Base-by-base conservation (phyloP, 345 rosid species). In the Dimocarpus longan region DNA sequence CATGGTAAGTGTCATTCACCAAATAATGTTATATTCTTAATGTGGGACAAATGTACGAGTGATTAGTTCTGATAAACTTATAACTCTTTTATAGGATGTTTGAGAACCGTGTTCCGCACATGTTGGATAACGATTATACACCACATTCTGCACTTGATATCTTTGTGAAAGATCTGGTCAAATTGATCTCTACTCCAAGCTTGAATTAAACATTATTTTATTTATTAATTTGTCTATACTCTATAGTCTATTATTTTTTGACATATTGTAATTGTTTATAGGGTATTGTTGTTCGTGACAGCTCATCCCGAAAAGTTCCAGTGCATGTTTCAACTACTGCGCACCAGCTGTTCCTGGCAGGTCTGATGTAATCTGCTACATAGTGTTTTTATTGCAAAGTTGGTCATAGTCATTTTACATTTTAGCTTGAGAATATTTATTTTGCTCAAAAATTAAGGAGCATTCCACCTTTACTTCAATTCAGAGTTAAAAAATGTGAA, bases 31-130 rank as follows among this genome's bases (percentile, higher is more conserved):
- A 32, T 71, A 43, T 40, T 65, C 9, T 13, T 40, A 37, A 24
- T 43, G 37, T 56, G 43, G 15, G 50, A 5, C 21, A 79, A 69
- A n/a, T 75, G 40, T 8, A 40, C 52, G 10, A 69, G 65, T 60
- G 65, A 15, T 5, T 74, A 68, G 57, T 59, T 19, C 39, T 50
- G 9, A n/a, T 39, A 46, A 50, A 56, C 15, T 82, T 73, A 26
- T 81, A 37, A 74, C 71, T 77, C 42, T 81, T 48, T 84, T 83
- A 85, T 92, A 95, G 98, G 98, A 93, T 95, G 97, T 91, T 92
- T 88, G 97, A 92, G 87, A 95, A 95, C 82, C 97, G 98, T 16
- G 98, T 92, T 83, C 98, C 98, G 0, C 98, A 95, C 86, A 93
- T 95, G 98, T 77, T 95, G 84, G 95, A 93, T 74, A 90, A 92